Base-by-base conservation (phyloP, 2,329 filamentous ascomycete species). In the Gnomoniopsis sp. region DNA sequence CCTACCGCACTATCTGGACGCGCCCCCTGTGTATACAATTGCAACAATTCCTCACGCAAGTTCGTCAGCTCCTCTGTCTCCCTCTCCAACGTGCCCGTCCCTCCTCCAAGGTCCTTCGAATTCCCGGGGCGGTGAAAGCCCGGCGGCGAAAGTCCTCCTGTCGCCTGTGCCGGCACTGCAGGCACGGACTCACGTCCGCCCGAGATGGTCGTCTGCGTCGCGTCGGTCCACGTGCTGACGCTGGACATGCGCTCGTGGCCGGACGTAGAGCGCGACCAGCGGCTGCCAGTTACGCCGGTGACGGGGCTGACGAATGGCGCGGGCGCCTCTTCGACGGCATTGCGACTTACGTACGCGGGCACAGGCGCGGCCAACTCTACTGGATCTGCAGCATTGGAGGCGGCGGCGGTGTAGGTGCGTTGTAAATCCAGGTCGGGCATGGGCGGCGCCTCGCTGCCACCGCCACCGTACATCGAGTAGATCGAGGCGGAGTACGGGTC, bases 211-310 rank as follows among this genome's bases (percentile, higher is more conserved):
- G 57, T 51, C 8, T 53, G 53, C 15, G 57, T 56, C 22, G 34
- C 53, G 17, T 57, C 47, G 0, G 58, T 58, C 54, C 55, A 58
- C 11, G 58, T 55, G 55, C 54, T 60, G 19, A 50, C 49, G 14
- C 49, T 41, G 6, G 58, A 58, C 47, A 57, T 49, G 1, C 49
- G 43, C 38, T 54, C 56, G 8, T 53, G 43, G 1, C 33, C 30
- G 19, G 23, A 22, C 6, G 49, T 44, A 2, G 48, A 46, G 19
- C 49, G 12, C 51, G 51, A 61, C 52, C 58, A 56, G 38, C 52
- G 44, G 30, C 50, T 59, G 22, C 53, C 10, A 21, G 19, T 48
- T 7, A 19, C n/a, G n/a, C 21, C 44, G 44, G 44, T 12, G 4
- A 19, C 21, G 21, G 51, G 44, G 6, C 23, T 57, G 15, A 57